These are phyloP conservation scores for Heterobasidion irregulare DNA, from an alignment of 1,284 basidiomycete genomes.

Conservation along the genomic window DNA sequence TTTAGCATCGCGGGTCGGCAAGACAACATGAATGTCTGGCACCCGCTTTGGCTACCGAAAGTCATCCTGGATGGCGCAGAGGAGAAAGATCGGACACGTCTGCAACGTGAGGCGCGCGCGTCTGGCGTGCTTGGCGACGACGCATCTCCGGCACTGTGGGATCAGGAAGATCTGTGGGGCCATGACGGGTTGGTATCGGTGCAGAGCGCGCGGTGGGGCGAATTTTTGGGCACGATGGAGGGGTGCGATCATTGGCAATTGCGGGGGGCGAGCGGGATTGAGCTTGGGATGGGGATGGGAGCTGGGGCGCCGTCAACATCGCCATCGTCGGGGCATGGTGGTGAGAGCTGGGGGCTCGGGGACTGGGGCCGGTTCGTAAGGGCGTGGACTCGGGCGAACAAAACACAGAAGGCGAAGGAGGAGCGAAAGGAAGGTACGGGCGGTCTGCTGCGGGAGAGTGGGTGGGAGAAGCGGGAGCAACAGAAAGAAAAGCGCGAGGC, in stretches of 20 bases:
- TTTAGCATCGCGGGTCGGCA: conserved; percentile 84
- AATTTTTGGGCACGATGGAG: conserved; percentile 87
- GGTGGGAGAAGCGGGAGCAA: conserved; percentile 9
- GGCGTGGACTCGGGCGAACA: conserved; percentile 15
- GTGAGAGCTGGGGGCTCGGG: conserved; percentile 46
- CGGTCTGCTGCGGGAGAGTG: conserved; percentile 3
- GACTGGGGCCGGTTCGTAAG: conserved; percentile 57
- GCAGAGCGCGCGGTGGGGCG: conserved; percentile 86
- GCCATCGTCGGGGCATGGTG: conserved; percentile 20
- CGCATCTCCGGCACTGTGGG: conserved; percentile 27
- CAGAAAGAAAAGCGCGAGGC: conserved; percentile 22
- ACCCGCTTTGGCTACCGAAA: conserved; percentile 97
- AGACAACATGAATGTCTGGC: conserved; percentile 71
- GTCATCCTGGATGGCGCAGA: conserved; percentile 83
- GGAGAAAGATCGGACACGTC: conserved; percentile 35
- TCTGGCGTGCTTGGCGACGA: not conserved
- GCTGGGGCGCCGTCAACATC: conserved; percentile 32
- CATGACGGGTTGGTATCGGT: conserved; percentile 95
- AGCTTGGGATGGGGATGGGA: conserved; percentile 51
- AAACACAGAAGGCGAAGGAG: conserved; percentile 47
- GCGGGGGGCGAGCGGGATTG: conserved; percentile 70
- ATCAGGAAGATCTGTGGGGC: conserved; percentile 61
- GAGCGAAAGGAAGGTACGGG: conserved; percentile 9
- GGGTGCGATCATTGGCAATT: conserved; percentile 97
- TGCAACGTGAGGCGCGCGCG: conserved; percentile 17